Evolutionary conservation across 306 rosid species (phyloP).

Genomic region (Citrullus amarus): DNA sequence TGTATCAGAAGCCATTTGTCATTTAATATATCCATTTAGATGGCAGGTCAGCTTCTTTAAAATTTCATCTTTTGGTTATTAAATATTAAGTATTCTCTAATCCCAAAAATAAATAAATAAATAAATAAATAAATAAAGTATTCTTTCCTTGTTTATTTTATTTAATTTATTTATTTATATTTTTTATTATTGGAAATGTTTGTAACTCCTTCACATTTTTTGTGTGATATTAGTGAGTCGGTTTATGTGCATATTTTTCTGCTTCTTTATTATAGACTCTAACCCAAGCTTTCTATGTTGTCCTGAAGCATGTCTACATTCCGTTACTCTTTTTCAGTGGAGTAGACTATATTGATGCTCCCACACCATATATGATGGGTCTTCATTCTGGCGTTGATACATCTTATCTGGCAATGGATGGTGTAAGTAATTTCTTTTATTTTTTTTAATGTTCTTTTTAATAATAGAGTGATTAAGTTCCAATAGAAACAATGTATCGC

Average conservation of each 20-base stretch:
- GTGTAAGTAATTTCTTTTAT: slow-evolving; percentile 45
- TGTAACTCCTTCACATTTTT: background rate
- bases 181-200: background rate
- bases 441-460: background rate
- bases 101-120: no score
- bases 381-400: slow-evolving; percentile 95
- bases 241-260: background rate
- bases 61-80: background rate
- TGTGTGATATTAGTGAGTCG: background rate
- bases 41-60: slow-evolving; percentile 73
- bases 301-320: slow-evolving; percentile 94
- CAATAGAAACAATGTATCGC: background rate
- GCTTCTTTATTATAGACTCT: slow-evolving; percentile 20
- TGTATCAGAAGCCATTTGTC: slow-evolving; percentile 92
- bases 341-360: slow-evolving; percentile 98
- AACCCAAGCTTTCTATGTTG: slow-evolving; percentile 34
- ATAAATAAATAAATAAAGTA: no score
- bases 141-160: background rate
- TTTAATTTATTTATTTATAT: no score
- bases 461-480: no score
- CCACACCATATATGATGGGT: slow-evolving; percentile 99
- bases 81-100: background rate
- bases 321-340: slow-evolving; percentile 99
- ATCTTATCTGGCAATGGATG: slow-evolving; percentile 67
- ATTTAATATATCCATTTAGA: slow-evolving; percentile 86